Evolutionary conservation across 768 basidiomycete genomes (phyloP), one percentile per base, ranked within the genome.

Genomic region (Russula foetens): DNA sequence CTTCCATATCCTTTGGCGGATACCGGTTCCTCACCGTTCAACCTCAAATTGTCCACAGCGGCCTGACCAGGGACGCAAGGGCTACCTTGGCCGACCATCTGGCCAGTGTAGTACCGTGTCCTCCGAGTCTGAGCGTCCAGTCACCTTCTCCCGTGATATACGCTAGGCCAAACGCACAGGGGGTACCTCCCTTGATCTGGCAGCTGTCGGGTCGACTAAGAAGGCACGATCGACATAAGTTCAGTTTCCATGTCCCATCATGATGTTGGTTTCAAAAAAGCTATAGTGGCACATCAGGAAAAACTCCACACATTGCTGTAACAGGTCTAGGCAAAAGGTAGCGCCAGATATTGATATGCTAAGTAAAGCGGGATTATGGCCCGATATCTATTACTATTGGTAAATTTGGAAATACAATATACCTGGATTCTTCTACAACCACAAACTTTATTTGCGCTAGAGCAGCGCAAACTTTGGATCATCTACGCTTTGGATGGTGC

Each of bases 401-500:
- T 15, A 28, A 26, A 58, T 41, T 9, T 17, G 33, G 21, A 35
- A 21, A 50, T 14, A 50, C 38, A 43, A 38, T 4, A 21, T 38
- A 21, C 15, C 24, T n/a, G 2, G 31, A 12, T 35, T n/a, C n/a
- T 35, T 35, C 35, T 35, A 35, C 35, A 48, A 6, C 50, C 17
- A 44, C 17, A 58, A 15, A 52, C 2, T 1, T 3, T 5, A 29
- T 60, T 43, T 29, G 26, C 2, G 21, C 29, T 61, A 60, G 11
- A 19, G n/a, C 7, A 49, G 15, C n/a, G 60, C 58, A 60, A 64
- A 68, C 12, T 63, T 56, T 19, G 74, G 72, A 60, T 81, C 80
- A 12, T 79, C 72, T 7, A 79, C 39, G 66, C 79, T 80, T 43
- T 67, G 54, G 45, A 81, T 76, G 38, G 71, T 67, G 49, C 71